Evolutionary conservation across 192 early-diverging fungal species (phyloP).

Genomic region (Coemansia sp.): DNA sequence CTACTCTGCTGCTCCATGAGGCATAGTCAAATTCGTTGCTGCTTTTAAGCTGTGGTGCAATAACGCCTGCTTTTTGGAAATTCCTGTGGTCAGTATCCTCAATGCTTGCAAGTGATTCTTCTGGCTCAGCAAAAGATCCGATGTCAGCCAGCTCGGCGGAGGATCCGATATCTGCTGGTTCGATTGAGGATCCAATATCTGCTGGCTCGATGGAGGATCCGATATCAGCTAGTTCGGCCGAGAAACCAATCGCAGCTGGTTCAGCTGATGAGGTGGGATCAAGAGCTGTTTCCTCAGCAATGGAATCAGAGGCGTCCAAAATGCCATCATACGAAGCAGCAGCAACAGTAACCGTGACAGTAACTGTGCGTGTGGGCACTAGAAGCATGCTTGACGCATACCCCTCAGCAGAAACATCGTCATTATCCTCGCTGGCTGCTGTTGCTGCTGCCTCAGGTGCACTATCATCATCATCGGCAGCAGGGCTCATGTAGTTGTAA

Average conservation of each 20-base stretch:
- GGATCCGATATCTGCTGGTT: neutral
- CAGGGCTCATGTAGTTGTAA: conserved; percentile 35
- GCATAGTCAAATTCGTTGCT: conserved; percentile 29
- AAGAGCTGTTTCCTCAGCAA: neutral
- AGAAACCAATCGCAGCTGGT: neutral
- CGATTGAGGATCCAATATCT: neutral
- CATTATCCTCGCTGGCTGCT: neutral
- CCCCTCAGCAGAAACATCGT: neutral
- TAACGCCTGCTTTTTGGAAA: neutral
- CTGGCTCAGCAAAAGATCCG: neutral
- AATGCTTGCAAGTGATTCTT: neutral
- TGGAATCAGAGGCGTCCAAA: neutral
- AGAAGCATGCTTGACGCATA: neutral
- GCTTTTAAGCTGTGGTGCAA: neutral
- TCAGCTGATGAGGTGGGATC: neutral
- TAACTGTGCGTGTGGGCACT: neutral
- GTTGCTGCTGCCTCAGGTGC: neutral
- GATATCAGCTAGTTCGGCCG: too few species aligned
- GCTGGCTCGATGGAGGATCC: neutral
- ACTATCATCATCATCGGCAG: neutral
- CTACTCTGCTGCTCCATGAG: conserved; percentile 39
- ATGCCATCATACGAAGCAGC: neutral
- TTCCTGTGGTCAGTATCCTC: neutral
- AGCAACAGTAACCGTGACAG: conserved; percentile 5
- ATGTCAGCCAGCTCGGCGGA: neutral